A percentile compares a stretch with the other conserved stretches of the same genome.
These are phyloP conservation scores for Hypoxylon intermedium DNA, from an alignment of 495 filamentous ascomycete species.

Conservation along the genomic window DNA sequence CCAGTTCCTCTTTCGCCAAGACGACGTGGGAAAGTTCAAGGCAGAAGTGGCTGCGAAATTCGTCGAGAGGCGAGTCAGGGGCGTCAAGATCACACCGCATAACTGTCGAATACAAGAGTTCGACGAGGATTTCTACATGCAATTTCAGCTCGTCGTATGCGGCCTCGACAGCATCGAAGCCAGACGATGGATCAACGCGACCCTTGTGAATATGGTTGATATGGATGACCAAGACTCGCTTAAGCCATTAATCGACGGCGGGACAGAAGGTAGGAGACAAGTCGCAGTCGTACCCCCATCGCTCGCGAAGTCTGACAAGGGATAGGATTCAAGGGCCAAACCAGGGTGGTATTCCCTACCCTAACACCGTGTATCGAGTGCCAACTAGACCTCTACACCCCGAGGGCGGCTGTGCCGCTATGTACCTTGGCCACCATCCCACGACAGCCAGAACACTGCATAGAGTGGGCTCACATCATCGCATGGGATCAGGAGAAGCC, in stretches of 20 bases:
- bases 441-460: conserved; percentile 96
- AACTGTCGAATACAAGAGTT: conserved; percentile 97
- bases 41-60: conserved; percentile 91
- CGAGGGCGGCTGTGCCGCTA: conserved; percentile 89
- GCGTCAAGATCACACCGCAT: conserved; percentile 90
- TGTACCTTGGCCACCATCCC: conserved; percentile 98
- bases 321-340: conserved; percentile 89
- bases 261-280: conserved; percentile 76
- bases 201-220: conserved; percentile 82
- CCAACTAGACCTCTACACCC: conserved; percentile 97
- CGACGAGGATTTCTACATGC: conserved; percentile 97
- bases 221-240: conserved; percentile 76
- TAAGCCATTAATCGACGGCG: conserved; percentile 94
- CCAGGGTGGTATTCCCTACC: conserved; percentile 89
- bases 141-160: conserved; percentile 91
- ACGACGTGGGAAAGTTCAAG: conserved; percentile 92
- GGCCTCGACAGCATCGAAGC: conserved; percentile 98
- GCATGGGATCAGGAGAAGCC: conserved; percentile 69
- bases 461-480: conserved; percentile 97
- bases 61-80: conserved; percentile 85
- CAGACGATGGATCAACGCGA: conserved; percentile 97
- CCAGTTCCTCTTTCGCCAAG: conserved; percentile 93
- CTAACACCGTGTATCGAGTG: conserved; percentile 97
- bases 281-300: conserved; percentile 29
- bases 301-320: conserved; percentile 43